Conservation (phyloP, 179 eudicot species). For the Corrigiola litoralis region DNA sequence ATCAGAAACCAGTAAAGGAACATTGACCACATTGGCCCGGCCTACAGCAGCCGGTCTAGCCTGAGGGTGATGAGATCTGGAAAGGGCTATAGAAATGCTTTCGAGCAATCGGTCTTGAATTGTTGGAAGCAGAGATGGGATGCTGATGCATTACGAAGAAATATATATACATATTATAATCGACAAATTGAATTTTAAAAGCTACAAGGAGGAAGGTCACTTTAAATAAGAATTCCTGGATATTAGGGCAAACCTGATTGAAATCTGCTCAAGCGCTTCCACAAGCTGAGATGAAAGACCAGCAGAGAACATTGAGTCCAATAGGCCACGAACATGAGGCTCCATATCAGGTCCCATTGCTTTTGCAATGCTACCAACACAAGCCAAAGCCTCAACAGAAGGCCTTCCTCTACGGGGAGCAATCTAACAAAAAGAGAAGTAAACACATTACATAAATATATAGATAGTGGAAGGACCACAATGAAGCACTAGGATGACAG, state of each 20-base stretch:
- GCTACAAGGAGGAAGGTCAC: neutral
- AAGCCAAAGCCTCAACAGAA: constrained; percentile 86
- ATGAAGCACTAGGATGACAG: neutral
- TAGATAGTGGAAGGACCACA: neutral
- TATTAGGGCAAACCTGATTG: constrained; percentile 46
- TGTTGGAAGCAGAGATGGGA: constrained; percentile 80
- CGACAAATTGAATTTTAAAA: neutral
- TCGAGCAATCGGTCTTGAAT: constrained; percentile 79
- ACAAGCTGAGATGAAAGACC: constrained; percentile 81
- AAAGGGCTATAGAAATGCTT: constrained; percentile 67
- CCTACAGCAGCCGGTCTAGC: constrained; percentile 46
- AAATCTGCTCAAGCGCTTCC: constrained; percentile 77
- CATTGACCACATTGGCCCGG: constrained; percentile 41
- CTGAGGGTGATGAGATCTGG: constrained; percentile 55
- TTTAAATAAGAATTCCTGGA: neutral
- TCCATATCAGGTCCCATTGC: constrained; percentile 93
- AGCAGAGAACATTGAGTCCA: constrained; percentile 88
- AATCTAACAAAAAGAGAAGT: constrained; percentile 43
- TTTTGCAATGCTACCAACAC: constrained; percentile 86
- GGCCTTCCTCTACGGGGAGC: constrained; percentile 98
- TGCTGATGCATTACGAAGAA: constrained; percentile 41
- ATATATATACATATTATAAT: neutral
- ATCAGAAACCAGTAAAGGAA: constrained; percentile 53
- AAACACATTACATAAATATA: neutral
- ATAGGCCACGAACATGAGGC: constrained; percentile 74